A percentile compares a stretch with the other conserved stretches of the same genome.
Evolutionary conservation across 1,284 basidiomycete species (phyloP).

Genomic region (Trametes pubescens): DNA sequence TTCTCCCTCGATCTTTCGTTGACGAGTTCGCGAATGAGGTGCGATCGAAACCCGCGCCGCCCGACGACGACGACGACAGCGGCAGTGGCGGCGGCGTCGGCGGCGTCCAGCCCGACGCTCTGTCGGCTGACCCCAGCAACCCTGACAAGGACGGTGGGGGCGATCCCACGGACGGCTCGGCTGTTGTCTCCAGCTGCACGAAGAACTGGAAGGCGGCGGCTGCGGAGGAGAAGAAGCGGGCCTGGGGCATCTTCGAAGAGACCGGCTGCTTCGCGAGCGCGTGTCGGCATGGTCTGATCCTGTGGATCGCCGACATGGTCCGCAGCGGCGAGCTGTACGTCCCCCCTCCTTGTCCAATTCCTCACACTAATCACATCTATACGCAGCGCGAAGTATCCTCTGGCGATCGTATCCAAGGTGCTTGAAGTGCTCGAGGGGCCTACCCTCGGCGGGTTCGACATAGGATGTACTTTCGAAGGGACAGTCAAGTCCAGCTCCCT

Average conservation of each 20-base stretch:
- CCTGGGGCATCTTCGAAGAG: constrained; percentile 44
- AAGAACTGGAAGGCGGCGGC: constrained; percentile 46
- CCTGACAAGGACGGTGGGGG: too few species aligned
- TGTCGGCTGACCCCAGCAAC: constrained; percentile 1
- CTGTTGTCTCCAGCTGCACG: constrained; percentile 33
- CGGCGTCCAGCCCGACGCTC: not conserved
- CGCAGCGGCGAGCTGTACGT: constrained; percentile 44
- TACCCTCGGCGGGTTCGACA: constrained; percentile 39
- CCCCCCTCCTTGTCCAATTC: not conserved
- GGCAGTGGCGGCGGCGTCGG: constrained; percentile 1
- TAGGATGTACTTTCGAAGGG: constrained; percentile 44
- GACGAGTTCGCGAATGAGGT: constrained; percentile 45
- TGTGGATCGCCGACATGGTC: constrained; percentile 41
- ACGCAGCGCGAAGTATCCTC: constrained; percentile 47
- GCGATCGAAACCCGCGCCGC: not conserved
- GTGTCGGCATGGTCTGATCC: constrained; percentile 41
- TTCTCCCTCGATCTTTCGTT: constrained; percentile 35
- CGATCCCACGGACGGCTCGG: constrained; percentile 33
- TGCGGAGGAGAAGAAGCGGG: constrained; percentile 43
- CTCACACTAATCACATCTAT: constrained; percentile 1
- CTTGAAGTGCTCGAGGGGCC: constrained; percentile 31
- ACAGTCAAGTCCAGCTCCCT: constrained; percentile 40
- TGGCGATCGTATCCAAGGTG: constrained; percentile 39
- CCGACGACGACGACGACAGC: constrained; percentile 2
- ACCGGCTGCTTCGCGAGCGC: constrained; percentile 44